A percentile compares a stretch with the other conserved stretches of the same genome.
These are phyloP conservation scores for Lentinula boryana DNA, from an alignment of 768 basidiomycete species.

Conservation along the genomic window DNA sequence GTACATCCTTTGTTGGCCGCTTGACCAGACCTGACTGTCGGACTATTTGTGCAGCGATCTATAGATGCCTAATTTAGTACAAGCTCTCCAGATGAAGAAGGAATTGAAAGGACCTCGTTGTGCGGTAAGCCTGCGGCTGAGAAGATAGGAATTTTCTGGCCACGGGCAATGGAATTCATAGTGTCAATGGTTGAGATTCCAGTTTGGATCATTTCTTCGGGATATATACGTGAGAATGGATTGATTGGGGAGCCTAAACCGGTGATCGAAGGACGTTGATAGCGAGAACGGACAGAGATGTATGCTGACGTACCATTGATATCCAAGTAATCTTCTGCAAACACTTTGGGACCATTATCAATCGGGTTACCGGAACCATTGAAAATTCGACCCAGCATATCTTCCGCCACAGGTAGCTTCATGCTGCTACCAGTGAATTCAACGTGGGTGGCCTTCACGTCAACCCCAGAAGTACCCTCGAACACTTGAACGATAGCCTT, in stretches of 20 bases:
- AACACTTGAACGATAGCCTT: constrained; percentile 99
- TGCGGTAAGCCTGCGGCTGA: constrained; percentile 98
- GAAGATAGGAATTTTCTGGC: constrained; percentile 99
- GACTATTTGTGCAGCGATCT: constrained; percentile 99
- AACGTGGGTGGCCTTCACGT: constrained; percentile 96
- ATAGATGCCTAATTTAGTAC: constrained; percentile 7
- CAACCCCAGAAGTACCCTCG: constrained; percentile 95
- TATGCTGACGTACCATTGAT: constrained; percentile 75
- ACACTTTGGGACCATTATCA: constrained; percentile 97
- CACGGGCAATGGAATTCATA: constrained; percentile 99
- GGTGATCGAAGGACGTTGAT: constrained; percentile 1
- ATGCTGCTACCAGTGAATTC: constrained; percentile 98
- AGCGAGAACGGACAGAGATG: constrained; percentile 7
- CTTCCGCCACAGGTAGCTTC: constrained; percentile 98
- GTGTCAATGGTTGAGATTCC: constrained; percentile 98
- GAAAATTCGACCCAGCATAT: constrained; percentile 98
- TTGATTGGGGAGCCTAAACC: constrained; percentile 91
- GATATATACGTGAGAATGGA: constrained; percentile 97
- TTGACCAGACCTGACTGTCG: constrained; percentile 98
- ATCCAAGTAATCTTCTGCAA: constrained; percentile 98
- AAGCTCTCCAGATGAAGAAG: constrained; percentile 6
- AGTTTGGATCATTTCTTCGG: constrained; percentile 99
- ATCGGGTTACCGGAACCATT: constrained; percentile 98
- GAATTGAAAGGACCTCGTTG: constrained; percentile 67
- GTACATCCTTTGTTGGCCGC: constrained; percentile 93